Evolutionary conservation across 441 rosid genomes (phyloP), one percentile per base, ranked within the genome.

Genomic region (Jatropha podagrica): DNA sequence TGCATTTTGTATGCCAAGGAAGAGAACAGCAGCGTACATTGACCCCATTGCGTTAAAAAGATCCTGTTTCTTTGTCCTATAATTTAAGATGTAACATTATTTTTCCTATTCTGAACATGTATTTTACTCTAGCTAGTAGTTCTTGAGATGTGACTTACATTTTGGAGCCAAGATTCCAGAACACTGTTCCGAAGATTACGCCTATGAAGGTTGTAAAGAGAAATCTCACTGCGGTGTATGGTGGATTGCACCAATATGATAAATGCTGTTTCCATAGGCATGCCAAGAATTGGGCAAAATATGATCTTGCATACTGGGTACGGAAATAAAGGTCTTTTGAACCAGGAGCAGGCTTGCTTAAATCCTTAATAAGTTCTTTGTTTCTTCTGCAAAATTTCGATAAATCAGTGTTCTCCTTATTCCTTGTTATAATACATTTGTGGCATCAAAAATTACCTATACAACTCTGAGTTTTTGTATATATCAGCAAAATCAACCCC

Each of bases 171-270:
- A 94, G 87, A 78, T 88, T 85, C 98, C 94, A 92, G 80, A 87
- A 94, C 83, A 94, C 81, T 26, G 97, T 77, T 62, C 97, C 96
- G 27, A 93, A 89, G 84, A 88, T 74, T 73, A 90, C 78, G 32
- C 88, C 97, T 15, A 86, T 86, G 80, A 83, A 72, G 7, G 82
- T 73, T 37, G 97, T 92, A 78, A 89, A 87, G 71, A 90, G 72
- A 52, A 94, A 79, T 67, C 94, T 87, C 4, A 90, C 89, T 9
- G 98, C 97, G 1, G 89, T 90, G 82, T 94, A 94, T 12, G 86
- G 81, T 0, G 97, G 91, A 81, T 94, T 94, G 20, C 90, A 88
- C 96, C 97, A 94, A 71, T 94, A 92, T 6, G 97, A 92, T 89
- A 82, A 83, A 51, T 81, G 83, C 71, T 91, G 97, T 62, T 89